phyloP scores from a whole-genome alignment of 2,329 filamentous ascomycete species.

The Zymoseptoria tritici region DNA sequence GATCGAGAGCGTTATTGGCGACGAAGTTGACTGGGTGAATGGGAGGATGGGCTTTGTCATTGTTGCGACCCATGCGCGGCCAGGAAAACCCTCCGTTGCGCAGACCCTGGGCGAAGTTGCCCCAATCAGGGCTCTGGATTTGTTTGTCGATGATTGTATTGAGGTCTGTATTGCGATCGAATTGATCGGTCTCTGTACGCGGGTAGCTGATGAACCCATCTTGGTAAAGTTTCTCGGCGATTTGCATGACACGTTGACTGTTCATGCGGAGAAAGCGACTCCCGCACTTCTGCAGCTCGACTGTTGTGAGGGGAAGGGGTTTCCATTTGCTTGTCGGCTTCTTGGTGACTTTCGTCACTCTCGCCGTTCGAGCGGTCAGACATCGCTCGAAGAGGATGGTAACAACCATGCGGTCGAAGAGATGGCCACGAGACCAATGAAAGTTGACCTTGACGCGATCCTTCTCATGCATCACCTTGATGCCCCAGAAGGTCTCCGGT shows the following conservation, averaged over 20 bases:
- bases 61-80: conserved; percentile 75
- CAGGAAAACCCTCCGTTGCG: conserved; percentile 69
- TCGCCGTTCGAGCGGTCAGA: conserved; percentile 65
- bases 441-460: conserved; percentile 77
- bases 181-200: conserved; percentile 92
- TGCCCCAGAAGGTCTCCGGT: conserved; percentile 85
- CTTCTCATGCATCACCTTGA: conserved; percentile 72
- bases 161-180: conserved; percentile 83
- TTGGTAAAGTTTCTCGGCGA: conserved; percentile 81
- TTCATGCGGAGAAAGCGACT: conserved; percentile 84
- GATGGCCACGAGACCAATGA: conserved; percentile 68
- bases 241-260: conserved; percentile 80
- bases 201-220: conserved; percentile 97
- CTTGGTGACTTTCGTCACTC: conserved; percentile 76
- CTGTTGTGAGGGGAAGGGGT: conserved; percentile 85
- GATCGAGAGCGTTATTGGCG: conserved; percentile 51
- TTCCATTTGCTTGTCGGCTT: conserved; percentile 94
- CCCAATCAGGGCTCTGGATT: conserved; percentile 68
- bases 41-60: conserved; percentile 94
- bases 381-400: conserved; percentile 81
- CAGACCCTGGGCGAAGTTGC: conserved; percentile 67
- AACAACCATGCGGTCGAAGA: conserved; percentile 81
- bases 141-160: conserved; percentile 76
- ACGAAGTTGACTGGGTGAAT: conserved; percentile 94
- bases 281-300: conserved; percentile 93